phyloP scores from a whole-genome alignment of 768 basidiomycete species.

The Leccinum truebloodii region DNA sequence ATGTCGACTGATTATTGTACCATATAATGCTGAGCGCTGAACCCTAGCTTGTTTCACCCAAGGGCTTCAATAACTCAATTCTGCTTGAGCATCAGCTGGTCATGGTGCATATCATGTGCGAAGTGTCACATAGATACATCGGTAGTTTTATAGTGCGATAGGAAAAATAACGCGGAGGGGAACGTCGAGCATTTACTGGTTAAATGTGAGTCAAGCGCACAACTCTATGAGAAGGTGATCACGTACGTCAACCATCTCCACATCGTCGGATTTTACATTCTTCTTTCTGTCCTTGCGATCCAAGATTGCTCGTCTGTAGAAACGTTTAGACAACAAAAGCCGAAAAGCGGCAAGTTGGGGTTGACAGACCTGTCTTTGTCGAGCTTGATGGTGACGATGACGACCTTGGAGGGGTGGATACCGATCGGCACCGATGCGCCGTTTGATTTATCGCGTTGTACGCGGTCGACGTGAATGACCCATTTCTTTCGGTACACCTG shows the following conservation, averaged over 20 bases:
- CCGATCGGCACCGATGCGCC: constrained; percentile 93
- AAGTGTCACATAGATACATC: constrained; percentile 63
- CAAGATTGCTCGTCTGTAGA: constrained; percentile 72
- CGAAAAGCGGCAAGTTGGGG: background rate
- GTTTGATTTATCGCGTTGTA: constrained; percentile 96
- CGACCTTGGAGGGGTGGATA: constrained; percentile 95
- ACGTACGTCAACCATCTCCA: constrained; percentile 82
- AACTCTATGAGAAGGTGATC: constrained; percentile 11
- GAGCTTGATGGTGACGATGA: constrained; percentile 89
- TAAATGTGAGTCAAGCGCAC: constrained; percentile 14
- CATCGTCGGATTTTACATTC: constrained; percentile 54
- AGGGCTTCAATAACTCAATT: background rate
- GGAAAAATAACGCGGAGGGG: constrained; percentile 12
- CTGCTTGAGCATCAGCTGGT: constrained; percentile 17
- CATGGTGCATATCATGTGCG: constrained; percentile 60
- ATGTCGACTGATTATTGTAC: constrained; percentile 10
- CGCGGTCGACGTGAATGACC: constrained; percentile 98
- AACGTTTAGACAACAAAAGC: constrained; percentile 9
- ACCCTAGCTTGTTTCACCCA: constrained; percentile 11
- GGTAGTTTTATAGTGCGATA: constrained; percentile 47
- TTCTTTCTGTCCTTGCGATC: constrained; percentile 86
- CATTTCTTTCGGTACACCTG: constrained; percentile 99
- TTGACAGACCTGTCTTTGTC: constrained; percentile 78
- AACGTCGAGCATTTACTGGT: constrained; percentile 25
- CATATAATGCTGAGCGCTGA: constrained; percentile 9